A percentile compares a stretch with the other conserved stretches of the same genome.
These are phyloP conservation scores for Euphorbia neoarborescens DNA, from an alignment of 441 rosid genomes.

Conservation along the genomic window DNA sequence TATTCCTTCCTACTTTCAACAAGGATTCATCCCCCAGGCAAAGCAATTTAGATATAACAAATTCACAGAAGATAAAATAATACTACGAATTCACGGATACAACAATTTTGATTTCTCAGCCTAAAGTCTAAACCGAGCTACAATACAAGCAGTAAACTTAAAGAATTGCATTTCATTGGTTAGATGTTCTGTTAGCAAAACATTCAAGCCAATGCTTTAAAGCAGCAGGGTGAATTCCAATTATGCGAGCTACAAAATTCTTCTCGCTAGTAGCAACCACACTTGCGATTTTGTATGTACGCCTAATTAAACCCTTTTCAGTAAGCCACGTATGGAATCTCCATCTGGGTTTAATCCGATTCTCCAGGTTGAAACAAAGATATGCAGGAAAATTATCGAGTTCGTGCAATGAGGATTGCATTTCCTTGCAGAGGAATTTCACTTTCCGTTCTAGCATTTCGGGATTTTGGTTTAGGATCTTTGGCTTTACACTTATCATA, in stretches of 20 bases:
- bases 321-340: conserved; percentile 48
- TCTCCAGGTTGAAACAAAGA: conserved; percentile 53
- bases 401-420: conserved; percentile 36
- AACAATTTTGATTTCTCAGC: not conserved
- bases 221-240: conserved; percentile 53
- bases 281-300: conserved; percentile 44
- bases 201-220: conserved; percentile 46
- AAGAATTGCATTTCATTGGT: not conserved
- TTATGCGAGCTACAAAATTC: conserved; percentile 39
- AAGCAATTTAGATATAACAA: not conserved
- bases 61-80: not conserved
- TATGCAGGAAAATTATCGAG: conserved; percentile 44
- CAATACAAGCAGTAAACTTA: too few relatives aligned
- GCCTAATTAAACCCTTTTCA: conserved; percentile 38
- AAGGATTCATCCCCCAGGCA: not conserved
- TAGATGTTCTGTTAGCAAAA: conserved; percentile 25
- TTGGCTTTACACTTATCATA: conserved; percentile 41
- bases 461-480: conserved; percentile 51
- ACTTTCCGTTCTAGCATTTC: conserved; percentile 40
- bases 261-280: conserved; percentile 61
- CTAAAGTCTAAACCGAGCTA: not conserved
- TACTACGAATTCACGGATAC: too few relatives aligned
- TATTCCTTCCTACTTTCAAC: not conserved
- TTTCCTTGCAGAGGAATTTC: conserved; percentile 38
- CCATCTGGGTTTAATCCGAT: conserved; percentile 50